Evolutionary conservation across 2,329 filamentous ascomycete species (phyloP).

Genomic region (Sporothrix inflata): DNA sequence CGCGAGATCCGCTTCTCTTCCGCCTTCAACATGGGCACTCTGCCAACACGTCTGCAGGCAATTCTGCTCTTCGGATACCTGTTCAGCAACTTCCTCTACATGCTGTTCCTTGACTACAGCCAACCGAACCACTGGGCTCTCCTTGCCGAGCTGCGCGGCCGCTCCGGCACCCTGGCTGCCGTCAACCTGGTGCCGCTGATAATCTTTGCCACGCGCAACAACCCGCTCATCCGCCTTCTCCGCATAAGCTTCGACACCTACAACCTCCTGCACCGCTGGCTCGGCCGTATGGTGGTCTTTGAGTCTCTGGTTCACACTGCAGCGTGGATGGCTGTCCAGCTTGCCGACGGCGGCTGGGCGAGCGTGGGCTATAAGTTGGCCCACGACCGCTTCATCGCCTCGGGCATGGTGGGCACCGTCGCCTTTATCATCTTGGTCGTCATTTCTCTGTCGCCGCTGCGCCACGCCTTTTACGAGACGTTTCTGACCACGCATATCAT

Average conservation of each 20-base stretch:
- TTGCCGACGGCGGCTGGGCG: slow-evolving; percentile 65
- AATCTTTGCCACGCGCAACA: slow-evolving; percentile 88
- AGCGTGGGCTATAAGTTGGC: slow-evolving; percentile 59
- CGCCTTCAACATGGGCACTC: slow-evolving; percentile 57
- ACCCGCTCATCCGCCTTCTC: slow-evolving; percentile 80
- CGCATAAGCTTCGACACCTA: slow-evolving; percentile 95
- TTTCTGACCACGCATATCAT: slow-evolving; percentile 87
- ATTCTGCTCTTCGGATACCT: slow-evolving; percentile 61
- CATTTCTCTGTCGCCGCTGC: slow-evolving; percentile 74
- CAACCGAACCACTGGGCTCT: slow-evolving; percentile 64
- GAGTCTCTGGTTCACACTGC: slow-evolving; percentile 72
- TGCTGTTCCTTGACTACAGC: slow-evolving; percentile 64
- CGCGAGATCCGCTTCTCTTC: slow-evolving; percentile 51
- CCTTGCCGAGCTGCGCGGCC: slow-evolving; percentile 80
- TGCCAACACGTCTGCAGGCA: slow-evolving; percentile 67
- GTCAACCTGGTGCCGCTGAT: slow-evolving; percentile 93
- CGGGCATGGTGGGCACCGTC: slow-evolving; percentile 56
- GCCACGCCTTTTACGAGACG: slow-evolving; percentile 96
- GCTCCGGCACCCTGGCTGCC: slow-evolving; percentile 79
- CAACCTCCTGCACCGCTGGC: slow-evolving; percentile 86
- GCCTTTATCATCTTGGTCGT: slow-evolving; percentile 69
- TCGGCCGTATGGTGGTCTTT: slow-evolving; percentile 72
- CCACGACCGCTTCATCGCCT: slow-evolving; percentile 65
- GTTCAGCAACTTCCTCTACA: slow-evolving; percentile 64
- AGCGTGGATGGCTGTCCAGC: slow-evolving; percentile 74